A percentile compares a stretch with the other conserved stretches of the same genome.
Conservation (phyloP, 2,329 filamentous ascomycete species). For the Claviceps sp. region DNA sequence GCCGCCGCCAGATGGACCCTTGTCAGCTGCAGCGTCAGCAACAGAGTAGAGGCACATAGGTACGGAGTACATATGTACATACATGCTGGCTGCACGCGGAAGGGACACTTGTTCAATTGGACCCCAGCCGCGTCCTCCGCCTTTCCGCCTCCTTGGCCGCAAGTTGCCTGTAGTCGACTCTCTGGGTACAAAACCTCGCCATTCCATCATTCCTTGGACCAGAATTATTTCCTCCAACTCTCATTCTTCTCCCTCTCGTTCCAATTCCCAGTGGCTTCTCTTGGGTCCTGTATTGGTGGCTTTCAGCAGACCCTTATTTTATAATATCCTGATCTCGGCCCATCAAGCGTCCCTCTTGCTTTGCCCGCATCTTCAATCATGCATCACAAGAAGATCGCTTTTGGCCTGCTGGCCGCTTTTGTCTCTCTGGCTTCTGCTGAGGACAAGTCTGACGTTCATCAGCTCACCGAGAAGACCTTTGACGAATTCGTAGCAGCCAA, state of each 20-base stretch:
- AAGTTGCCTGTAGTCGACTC: background rate
- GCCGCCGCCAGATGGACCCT: too few species aligned
- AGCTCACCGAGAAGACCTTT: conserved; percentile 79
- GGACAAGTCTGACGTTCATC: conserved; percentile 60
- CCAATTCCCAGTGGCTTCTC: conserved; percentile 4
- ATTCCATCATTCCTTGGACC: conserved; percentile 12
- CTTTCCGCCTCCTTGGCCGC: conserved; percentile 9
- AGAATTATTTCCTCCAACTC: conserved; percentile 6
- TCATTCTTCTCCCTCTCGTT: conserved; percentile 8
- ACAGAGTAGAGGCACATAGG: too few species aligned
- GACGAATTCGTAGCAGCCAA: conserved; percentile 73
- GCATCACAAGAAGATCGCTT: conserved; percentile 36
- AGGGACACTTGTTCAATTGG: conserved; percentile 34
- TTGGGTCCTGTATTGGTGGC: conserved; percentile 4
- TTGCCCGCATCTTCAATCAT: conserved; percentile 19
- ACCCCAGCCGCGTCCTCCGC: conserved; percentile 12
- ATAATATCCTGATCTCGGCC: background rate
- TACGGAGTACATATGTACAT: too few species aligned
- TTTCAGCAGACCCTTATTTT: background rate
- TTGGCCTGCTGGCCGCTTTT: conserved; percentile 40
- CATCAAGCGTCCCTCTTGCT: background rate
- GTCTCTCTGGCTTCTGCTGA: conserved; percentile 45
- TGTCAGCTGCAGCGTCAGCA: too few species aligned
- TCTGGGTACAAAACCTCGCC: conserved; percentile 22
- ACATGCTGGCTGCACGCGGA: conserved; percentile 6